Percentiles rank a stretch among this genome's conserved stretches.
phyloP scores from a whole-genome alignment of 1,139 yeast genomes.

The Candida glucosophila region DNA sequence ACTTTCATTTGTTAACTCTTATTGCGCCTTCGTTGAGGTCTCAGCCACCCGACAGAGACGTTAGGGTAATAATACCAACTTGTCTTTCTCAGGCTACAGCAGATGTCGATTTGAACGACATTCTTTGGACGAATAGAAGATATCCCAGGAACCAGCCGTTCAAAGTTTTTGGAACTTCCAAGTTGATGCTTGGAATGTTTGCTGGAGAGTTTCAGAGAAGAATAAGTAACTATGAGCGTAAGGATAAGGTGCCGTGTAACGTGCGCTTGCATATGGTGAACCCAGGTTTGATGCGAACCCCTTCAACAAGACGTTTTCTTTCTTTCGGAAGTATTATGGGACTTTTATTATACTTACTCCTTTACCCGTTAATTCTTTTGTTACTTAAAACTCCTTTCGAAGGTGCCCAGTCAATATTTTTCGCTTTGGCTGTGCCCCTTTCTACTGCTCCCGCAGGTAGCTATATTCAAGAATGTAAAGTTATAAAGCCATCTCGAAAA shows the following conservation, averaged over 20 bases:
- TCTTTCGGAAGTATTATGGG: conserved; percentile 76
- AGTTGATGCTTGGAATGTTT: conserved; percentile 64
- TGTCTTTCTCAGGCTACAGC: conserved; percentile 77
- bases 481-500: conserved; percentile 48
- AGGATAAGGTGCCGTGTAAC: conserved; percentile 61
- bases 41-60: conserved; percentile 94
- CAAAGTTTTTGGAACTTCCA: conserved; percentile 74
- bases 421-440: conserved; percentile 66
- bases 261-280: conserved; percentile 72
- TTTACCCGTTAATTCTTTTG: conserved; percentile 79
- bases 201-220: conserved; percentile 69
- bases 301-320: conserved; percentile 70
- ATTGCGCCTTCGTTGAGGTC: conserved; percentile 73
- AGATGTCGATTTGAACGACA: conserved; percentile 53
- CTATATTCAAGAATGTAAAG: conserved; percentile 63
- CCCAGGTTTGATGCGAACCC: conserved; percentile 88
- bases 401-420: conserved; percentile 75
- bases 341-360: conserved; percentile 51
- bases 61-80: conserved; percentile 64
- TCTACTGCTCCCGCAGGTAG: conserved; percentile 53
- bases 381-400: conserved; percentile 63
- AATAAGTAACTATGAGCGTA: conserved; percentile 45
- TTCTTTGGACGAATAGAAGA: conserved; percentile 52
- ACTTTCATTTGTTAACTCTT: conserved; percentile 70
- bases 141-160: conserved; percentile 63